phyloP scores from a whole-genome alignment of 306 rosid genomes.

The Urtica urens region DNA sequence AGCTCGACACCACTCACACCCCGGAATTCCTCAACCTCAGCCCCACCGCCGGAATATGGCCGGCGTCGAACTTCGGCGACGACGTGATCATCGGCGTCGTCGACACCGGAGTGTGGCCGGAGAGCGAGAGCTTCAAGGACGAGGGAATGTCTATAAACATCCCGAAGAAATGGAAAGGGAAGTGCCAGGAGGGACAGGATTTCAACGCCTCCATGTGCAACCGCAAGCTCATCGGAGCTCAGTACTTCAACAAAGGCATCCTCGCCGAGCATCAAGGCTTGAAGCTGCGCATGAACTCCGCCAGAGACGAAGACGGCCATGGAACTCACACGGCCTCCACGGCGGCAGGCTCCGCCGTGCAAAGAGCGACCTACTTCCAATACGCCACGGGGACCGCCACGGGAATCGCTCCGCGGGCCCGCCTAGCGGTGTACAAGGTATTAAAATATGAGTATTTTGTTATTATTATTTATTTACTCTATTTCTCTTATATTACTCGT shows the following conservation, averaged over 20 bases:
- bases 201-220: conserved; percentile 13
- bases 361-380: neutral
- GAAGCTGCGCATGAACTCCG: neutral
- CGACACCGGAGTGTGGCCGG: conserved; percentile 7
- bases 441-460: too few species aligned
- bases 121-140: conserved; percentile 13
- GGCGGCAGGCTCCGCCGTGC: conserved; percentile 1
- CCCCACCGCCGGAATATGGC: conserved; percentile 5
- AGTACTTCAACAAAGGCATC: conserved; percentile 5
- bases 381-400: conserved; percentile 4
- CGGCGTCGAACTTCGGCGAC: conserved; percentile 2
- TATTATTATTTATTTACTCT: too few species aligned
- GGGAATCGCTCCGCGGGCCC: conserved; percentile 3
- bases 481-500: too few species aligned
- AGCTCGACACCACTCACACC: conserved; percentile 10
- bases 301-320: conserved; percentile 3
- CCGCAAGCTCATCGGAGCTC: conserved; percentile 9
- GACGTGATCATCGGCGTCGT: conserved; percentile 4
- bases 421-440: conserved; percentile 12
- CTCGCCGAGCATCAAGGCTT: neutral
- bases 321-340: conserved; percentile 10
- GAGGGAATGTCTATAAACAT: neutral
- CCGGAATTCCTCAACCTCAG: conserved; percentile 4
- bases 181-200: conserved; percentile 1
- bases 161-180: conserved; percentile 8